A percentile compares a stretch with the other conserved stretches of the same genome.
Evolutionary conservation across 352 stramenopile genomes (phyloP).

Genomic region (Phytophthora ramorum): DNA sequence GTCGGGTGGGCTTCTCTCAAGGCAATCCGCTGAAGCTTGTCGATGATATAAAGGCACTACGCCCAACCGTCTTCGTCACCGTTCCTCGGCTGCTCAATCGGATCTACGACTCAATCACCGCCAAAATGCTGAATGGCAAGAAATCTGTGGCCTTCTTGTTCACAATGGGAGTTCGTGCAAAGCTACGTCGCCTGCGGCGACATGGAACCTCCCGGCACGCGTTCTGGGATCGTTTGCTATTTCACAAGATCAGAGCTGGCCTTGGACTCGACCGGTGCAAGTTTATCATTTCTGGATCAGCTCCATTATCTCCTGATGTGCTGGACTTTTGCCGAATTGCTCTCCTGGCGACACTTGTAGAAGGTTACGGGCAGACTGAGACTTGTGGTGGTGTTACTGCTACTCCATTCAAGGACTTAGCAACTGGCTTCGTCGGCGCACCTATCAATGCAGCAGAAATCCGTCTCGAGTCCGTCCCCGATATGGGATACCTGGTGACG

Average conservation of each 20-base stretch:
- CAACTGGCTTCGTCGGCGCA: constrained; percentile 92
- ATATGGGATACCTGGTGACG: constrained; percentile 96
- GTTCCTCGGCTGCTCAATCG: constrained; percentile 97
- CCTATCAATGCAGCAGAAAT: constrained; percentile 90
- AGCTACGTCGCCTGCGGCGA: constrained; percentile 69
- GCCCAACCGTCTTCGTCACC: constrained; percentile 92
- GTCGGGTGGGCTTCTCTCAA: constrained; percentile 93
- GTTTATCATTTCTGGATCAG: constrained; percentile 95
- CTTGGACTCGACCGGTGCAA: constrained; percentile 87
- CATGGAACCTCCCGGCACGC: constrained; percentile 53
- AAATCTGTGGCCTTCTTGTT: constrained; percentile 88
- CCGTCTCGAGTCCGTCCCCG: constrained; percentile 94
- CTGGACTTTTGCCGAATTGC: constrained; percentile 95
- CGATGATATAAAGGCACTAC: constrained; percentile 91
- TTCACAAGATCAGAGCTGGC: constrained; percentile 92
- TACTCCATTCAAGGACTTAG: constrained; percentile 44
- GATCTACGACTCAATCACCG: constrained; percentile 95
- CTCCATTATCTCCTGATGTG: constrained; percentile 92
- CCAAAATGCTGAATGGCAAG: constrained; percentile 55
- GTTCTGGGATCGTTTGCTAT: constrained; percentile 96
- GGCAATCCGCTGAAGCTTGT: constrained; percentile 91
- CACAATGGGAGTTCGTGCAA: constrained; percentile 74
- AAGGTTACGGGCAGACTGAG: constrained; percentile 98
- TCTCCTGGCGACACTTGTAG: constrained; percentile 86
- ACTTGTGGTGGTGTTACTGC: constrained; percentile 88